These are phyloP conservation scores for sunflower (Helianthus annuus) DNA, from an alignment of 129 eudicot species.

Conservation along the genomic window DNA sequence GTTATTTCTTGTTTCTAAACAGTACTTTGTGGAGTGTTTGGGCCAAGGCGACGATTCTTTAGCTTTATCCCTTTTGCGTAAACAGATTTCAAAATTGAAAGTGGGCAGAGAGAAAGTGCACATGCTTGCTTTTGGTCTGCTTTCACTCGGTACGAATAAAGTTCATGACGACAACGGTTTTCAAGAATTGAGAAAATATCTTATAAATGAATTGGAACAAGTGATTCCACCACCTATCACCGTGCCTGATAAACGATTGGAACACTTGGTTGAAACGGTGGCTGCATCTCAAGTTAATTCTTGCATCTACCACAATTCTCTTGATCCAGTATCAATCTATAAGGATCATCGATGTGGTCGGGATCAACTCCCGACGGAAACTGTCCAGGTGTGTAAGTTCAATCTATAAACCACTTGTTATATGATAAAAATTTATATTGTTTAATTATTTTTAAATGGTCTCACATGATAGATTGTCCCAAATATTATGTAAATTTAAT, in stretches of 20 bases:
- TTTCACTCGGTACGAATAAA: slow-evolving; percentile 48
- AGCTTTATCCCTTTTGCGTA: slow-evolving; percentile 64
- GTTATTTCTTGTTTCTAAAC: slow-evolving; percentile 68
- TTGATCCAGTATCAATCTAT: slow-evolving; percentile 57
- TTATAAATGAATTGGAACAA: slow-evolving; percentile 55
- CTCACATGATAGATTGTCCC: slow-evolving; percentile 9
- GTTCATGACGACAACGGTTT: slow-evolving; percentile 31
- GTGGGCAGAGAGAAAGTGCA: slow-evolving; percentile 67
- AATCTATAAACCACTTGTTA: slow-evolving; percentile 9
- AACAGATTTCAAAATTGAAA: slow-evolving; percentile 53
- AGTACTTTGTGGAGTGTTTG: slow-evolving; percentile 71
- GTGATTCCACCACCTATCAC: slow-evolving; percentile 80
- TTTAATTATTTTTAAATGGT: slow-evolving; percentile 9
- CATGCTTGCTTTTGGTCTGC: slow-evolving; percentile 63
- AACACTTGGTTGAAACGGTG: slow-evolving; percentile 73
- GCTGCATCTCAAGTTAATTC: slow-evolving; percentile 62
- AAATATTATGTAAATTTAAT: not conserved
- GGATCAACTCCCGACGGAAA: slow-evolving; percentile 78
- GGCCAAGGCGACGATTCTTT: slow-evolving; percentile 54
- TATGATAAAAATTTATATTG: not conserved
- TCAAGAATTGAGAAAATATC: slow-evolving; percentile 41
- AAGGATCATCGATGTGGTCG: slow-evolving; percentile 79
- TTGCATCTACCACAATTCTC: slow-evolving; percentile 68
- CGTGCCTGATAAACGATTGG: slow-evolving; percentile 83
- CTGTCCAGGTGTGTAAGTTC: slow-evolving; percentile 68